Percentiles rank a stretch among this genome's conserved stretches.
Conservation (phyloP, 2,329 filamentous ascomycete genomes). For the Tympanopsis confertula region DNA sequence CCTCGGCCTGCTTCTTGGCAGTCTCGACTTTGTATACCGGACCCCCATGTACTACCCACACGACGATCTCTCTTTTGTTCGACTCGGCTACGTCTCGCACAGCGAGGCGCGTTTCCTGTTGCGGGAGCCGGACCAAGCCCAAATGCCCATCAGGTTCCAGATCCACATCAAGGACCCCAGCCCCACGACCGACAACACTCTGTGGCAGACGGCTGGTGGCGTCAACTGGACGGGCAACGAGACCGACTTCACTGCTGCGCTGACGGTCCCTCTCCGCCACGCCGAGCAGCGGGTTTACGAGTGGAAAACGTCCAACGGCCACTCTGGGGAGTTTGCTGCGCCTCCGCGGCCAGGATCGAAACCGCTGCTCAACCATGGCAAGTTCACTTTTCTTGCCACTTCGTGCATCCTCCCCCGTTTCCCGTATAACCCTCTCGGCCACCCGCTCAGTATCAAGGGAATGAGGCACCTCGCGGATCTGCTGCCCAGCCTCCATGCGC, state of each 20-base stretch:
- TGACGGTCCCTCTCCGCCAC: constrained; percentile 53
- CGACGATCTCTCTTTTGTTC: constrained; percentile 70
- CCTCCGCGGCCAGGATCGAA: constrained; percentile 60
- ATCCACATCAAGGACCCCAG: constrained; percentile 42
- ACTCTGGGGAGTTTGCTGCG: constrained; percentile 69
- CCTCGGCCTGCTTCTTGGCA: constrained; percentile 52
- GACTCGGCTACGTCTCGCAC: constrained; percentile 77
- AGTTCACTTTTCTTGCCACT: constrained; percentile 82
- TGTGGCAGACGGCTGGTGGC: constrained; percentile 58
- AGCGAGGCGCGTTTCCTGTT: constrained; percentile 70
- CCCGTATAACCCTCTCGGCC: constrained; percentile 75
- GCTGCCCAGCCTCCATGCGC: constrained; percentile 59
- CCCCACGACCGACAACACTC: constrained; percentile 37
- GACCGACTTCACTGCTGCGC: constrained; percentile 70
- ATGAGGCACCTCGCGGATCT: constrained; percentile 65
- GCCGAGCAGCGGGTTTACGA: constrained; percentile 66
- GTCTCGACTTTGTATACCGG: constrained; percentile 68
- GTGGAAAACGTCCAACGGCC: constrained; percentile 78
- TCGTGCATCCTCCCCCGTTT: constrained; percentile 88
- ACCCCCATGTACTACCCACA: constrained; percentile 59
- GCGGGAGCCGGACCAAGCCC: constrained; percentile 66
- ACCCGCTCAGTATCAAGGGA: constrained; percentile 72
- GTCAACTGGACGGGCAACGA: constrained; percentile 57
- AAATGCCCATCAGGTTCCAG: constrained; percentile 66
- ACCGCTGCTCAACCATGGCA: constrained; percentile 47